A percentile compares a stretch with the other conserved stretches of the same genome.
Evolutionary conservation across 2,329 filamentous ascomycete species (phyloP).

Genomic region (Fusarium neocosmosporiellum): DNA sequence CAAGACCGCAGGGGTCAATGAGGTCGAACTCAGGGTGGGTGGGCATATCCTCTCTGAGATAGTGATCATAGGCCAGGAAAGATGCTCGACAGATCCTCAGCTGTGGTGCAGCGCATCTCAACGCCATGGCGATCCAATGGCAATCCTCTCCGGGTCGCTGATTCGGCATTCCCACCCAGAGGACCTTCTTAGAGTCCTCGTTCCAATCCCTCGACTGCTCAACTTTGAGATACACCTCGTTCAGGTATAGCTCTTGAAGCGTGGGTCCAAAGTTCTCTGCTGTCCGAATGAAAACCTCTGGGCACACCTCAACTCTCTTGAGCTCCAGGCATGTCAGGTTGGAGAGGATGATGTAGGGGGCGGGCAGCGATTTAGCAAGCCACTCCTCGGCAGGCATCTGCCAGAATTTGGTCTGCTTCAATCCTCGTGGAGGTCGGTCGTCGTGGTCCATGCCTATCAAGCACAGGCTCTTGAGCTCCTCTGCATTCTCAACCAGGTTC

Average conservation of each 20-base stretch:
- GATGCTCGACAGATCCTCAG: conserved; percentile 58
- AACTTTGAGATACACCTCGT: conserved; percentile 58
- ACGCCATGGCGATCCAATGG: conserved; percentile 56
- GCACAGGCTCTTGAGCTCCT: conserved; percentile 58
- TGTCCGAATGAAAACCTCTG: conserved; percentile 49
- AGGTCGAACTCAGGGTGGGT: conserved; percentile 52
- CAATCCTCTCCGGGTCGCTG: conserved; percentile 50
- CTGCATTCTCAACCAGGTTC: conserved; percentile 60
- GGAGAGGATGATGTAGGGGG: conserved; percentile 49
- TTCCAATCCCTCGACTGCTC: conserved; percentile 50
- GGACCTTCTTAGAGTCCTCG: conserved; percentile 47
- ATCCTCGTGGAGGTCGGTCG: conserved; percentile 49
- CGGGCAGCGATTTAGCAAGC: conserved; percentile 53
- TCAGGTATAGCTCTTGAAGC: conserved; percentile 58
- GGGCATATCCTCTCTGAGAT: conserved; percentile 47
- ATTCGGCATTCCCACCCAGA: conserved; percentile 61
- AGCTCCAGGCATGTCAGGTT: conserved; percentile 58
- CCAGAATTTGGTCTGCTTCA: conserved; percentile 53
- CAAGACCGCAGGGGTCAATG: conserved; percentile 54
- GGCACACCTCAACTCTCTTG: conserved; percentile 54
- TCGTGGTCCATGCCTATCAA: conserved; percentile 59
- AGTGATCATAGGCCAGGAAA: conserved; percentile 57
- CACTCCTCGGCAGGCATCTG: conserved; percentile 53
- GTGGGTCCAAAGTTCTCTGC: conserved; percentile 51
- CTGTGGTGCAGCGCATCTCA: conserved; percentile 50